Conservation (phyloP, 345 rosid genomes). For the Aquilaria sinensis region DNA sequence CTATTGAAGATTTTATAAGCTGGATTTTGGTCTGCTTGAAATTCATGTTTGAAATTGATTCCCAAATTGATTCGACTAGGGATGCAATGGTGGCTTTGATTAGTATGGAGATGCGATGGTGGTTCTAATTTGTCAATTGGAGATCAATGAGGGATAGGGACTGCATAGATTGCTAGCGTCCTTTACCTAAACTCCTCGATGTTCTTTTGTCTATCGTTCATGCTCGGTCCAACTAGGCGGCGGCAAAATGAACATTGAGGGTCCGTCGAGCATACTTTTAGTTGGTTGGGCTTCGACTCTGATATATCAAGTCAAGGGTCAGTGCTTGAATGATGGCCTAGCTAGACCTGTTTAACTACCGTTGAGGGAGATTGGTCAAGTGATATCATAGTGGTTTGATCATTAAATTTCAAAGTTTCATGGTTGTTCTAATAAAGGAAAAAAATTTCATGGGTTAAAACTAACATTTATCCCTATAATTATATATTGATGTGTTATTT, state of each 20-base stretch:
- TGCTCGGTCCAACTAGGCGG: neutral
- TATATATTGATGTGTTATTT: too few relatives aligned
- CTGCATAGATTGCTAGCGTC: too few relatives aligned
- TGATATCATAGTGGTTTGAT: too few relatives aligned
- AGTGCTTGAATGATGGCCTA: neutral
- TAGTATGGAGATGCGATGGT: too few relatives aligned
- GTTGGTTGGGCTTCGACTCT: neutral
- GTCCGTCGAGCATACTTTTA: neutral
- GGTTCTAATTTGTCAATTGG: too few relatives aligned
- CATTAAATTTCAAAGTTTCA: too few relatives aligned
- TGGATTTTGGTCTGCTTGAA: neutral
- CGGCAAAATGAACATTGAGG: neutral
- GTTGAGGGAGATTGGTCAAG: neutral
- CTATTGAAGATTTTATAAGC: neutral
- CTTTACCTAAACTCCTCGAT: neutral
- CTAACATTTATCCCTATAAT: too few relatives aligned
- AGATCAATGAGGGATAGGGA: too few relatives aligned
- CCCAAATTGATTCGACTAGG: too few relatives aligned
- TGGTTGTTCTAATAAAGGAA: too few relatives aligned
- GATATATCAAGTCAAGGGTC: neutral
- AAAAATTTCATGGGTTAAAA: too few relatives aligned
- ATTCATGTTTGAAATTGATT: slow-evolving; percentile 1
- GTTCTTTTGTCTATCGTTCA: neutral
- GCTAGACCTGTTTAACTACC: neutral
- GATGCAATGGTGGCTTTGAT: too few relatives aligned